Base-by-base conservation (phyloP, 1,284 basidiomycete species). In the Pseudozyma pruni region DNA sequence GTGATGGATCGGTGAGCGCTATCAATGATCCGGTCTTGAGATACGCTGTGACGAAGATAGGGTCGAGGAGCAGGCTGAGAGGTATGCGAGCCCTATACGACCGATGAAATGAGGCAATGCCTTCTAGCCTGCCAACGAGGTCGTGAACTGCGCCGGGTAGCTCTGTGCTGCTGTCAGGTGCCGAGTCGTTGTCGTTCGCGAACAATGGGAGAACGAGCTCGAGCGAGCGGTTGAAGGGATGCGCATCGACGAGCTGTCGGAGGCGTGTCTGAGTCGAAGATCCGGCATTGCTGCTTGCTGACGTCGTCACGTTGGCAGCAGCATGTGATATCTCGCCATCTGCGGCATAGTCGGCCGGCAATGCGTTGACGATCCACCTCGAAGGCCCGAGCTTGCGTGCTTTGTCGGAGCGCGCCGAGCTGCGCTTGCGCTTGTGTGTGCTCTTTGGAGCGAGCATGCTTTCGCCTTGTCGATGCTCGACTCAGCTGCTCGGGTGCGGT, bases 381-480 rank as follows among this genome's bases (percentile, higher is more conserved):
- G 61, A 32, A 13, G 50, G 58, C 1, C 58, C 60, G 14, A 54
- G 42, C 27, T 66, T 72, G 29, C 75, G 61, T 14, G 58, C 52
- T 27, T 55, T 60, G 52, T 80, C 77, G 14, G 77, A 71, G 14
- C 79, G 67, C 37, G 68, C 56, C 23, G 79, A 75, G 49, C 75
- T 76, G 37, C 79, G 69, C 39, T 70, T 78, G 7, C 79, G 68
- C 69, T 80, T 80, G 69, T 80, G 79, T 17, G 77, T 71, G 57
- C 76, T 78, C 52, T 60, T 74, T 9, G 56, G 47, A n/a, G 56
- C 58, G 7, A 71, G 55, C 72, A 74, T 74, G 11, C 0, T 19
- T 14, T 6, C 8, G 17, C 6, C 10, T 11, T 8, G 5, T 6
- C 38, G 27, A 27, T 31, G n/a, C 17, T n/a, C 25, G 27, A 29